A percentile compares a stretch with the other conserved stretches of the same genome.
These are phyloP conservation scores for Mycena crocata DNA, from an alignment of 768 basidiomycete genomes.

Conservation along the genomic window DNA sequence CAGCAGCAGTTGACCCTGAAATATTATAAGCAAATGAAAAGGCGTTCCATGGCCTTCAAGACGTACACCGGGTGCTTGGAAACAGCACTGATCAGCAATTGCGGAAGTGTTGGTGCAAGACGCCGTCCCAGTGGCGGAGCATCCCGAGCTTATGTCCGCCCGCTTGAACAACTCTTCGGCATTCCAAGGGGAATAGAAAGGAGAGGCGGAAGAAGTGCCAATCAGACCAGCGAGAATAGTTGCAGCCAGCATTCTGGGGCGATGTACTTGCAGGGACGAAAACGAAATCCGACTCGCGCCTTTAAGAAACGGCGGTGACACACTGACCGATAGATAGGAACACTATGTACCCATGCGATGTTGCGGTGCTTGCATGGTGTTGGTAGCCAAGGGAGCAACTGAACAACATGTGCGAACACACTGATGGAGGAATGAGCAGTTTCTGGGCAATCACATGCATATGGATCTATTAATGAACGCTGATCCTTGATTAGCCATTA, in stretches of 20 bases:
- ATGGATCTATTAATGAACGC: background rate
- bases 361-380: background rate
- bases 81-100: constrained; percentile 68
- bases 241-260: constrained; percentile 4
- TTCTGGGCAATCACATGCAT: constrained; percentile 4
- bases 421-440: background rate
- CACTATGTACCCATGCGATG: background rate
- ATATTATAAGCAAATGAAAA: background rate
- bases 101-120: constrained; percentile 68
- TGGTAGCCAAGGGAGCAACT: constrained; percentile 11
- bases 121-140: constrained; percentile 57
- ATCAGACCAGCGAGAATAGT: constrained; percentile 18
- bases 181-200: constrained; percentile 16
- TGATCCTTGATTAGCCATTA: constrained; percentile 18
- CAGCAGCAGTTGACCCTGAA: constrained; percentile 72
- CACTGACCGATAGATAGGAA: constrained; percentile 16
- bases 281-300: background rate
- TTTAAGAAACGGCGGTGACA: constrained; percentile 6
- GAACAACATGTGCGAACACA: constrained; percentile 1
- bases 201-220: constrained; percentile 11
- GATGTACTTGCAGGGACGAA: background rate
- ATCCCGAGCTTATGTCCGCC: constrained; percentile 58
- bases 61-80: constrained; percentile 73
- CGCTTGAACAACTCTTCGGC: constrained; percentile 43
- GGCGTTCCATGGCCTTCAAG: background rate